Base-by-base conservation (phyloP, 306 rosid genomes). In the Cotoneaster glaucophyllus region DNA sequence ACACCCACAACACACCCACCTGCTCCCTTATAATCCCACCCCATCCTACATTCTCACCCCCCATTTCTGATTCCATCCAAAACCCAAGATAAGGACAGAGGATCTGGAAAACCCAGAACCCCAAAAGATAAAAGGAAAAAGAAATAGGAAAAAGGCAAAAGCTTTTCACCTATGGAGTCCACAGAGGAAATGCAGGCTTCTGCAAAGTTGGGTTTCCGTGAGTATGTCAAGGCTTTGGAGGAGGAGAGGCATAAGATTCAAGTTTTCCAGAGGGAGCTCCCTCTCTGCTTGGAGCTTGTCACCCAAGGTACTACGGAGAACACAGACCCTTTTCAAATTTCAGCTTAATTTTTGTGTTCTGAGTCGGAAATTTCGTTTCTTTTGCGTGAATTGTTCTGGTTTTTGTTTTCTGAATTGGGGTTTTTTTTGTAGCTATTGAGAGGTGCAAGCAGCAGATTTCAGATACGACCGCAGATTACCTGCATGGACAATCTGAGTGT, bases 251-350 rank as follows among this genome's bases (percentile, higher is more conserved):
- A 17, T 1, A 94, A 94, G 84, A 88, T 94, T 48, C 90, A 88
- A 26, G 88, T 91, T 70, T 94, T 94, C 56, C 80, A 86, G 43
- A 83, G 86, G 25, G 98, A 94, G 76, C 89, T 94, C 28, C 98
- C 98, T 45, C 86, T 92, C n/a, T 90, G 96, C 5, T 77, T 90
- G 37, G 93, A 94, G 77, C 93, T 94, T 79, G 90, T 94, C 41
- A 80, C 85, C 1, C 96, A 92, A 83, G 96, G 98, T 94, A 28
- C 54, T 50, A 18, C 21, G 2, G 25, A 15, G 11, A 2, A 5
- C 29, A n/a, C 64, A 39, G 24, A 76, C 57, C 77, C 67, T 48
- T 48, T 34, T 18, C 17, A 1, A 9, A 66, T 73, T 45, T 74
- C 5, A 15, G 17, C 75, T 43, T 75, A 5, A 64, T 52, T 22